Evolutionary conservation across 2,329 filamentous ascomycete species (phyloP).

Genomic region (Monilinia aucupariae): DNA sequence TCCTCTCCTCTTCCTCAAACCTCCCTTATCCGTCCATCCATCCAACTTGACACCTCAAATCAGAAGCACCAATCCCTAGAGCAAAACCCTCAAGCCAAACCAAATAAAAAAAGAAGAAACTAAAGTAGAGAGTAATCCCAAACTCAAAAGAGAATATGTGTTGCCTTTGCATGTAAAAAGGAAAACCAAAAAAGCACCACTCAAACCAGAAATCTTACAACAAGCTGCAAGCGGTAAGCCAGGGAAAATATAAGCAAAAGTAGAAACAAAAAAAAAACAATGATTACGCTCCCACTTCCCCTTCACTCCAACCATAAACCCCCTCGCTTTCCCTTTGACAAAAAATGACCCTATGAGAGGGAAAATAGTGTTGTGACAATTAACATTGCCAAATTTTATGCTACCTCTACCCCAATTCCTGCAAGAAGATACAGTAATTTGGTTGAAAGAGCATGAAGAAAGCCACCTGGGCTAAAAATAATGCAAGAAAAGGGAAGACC

Average conservation of each 20-base stretch:
- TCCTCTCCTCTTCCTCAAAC: not conserved
- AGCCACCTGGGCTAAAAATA: constrained; percentile 14
- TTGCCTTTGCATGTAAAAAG: not conserved
- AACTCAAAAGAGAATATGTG: not conserved
- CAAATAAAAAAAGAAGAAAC: not conserved
- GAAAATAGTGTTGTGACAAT: constrained; percentile 11
- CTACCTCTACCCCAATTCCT: not conserved
- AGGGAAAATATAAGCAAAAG: not conserved
- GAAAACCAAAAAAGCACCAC: not conserved
- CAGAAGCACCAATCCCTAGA: not conserved
- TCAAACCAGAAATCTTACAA: constrained; percentile 10
- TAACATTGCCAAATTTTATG: constrained; percentile 4
- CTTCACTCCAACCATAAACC: not conserved
- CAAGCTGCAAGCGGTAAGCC: too few relatives aligned
- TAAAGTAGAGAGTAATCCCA: not conserved
- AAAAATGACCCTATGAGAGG: constrained; percentile 4
- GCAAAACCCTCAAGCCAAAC: not conserved
- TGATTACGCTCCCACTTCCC: constrained; percentile 14
- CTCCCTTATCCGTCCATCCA: not conserved
- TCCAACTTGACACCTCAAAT: not conserved
- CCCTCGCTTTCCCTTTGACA: not conserved
- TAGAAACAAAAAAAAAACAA: not conserved
- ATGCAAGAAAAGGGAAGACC: constrained; percentile 8
- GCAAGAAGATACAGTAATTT: constrained; percentile 1
- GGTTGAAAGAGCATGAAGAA: constrained; percentile 3